A percentile compares a stretch with the other conserved stretches of the same genome.
phyloP scores from a whole-genome alignment of 371 early-diverging fungal genomes.

The Haplosporangium sp. region DNA sequence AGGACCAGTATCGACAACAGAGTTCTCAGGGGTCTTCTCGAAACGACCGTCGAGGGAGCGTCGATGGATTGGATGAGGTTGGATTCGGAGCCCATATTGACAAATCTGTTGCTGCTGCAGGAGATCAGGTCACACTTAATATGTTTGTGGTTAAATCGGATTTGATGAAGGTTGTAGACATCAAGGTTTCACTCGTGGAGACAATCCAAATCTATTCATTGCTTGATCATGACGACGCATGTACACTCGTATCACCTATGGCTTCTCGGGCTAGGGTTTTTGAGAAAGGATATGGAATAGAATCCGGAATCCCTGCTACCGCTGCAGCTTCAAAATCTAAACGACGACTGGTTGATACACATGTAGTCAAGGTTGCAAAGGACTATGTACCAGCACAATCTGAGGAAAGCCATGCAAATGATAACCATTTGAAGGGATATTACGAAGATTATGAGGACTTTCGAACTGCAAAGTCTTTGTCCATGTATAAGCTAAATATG shows the following conservation, averaged over 20 bases:
- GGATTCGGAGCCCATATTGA: conserved; percentile 54
- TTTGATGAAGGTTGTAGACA: conserved; percentile 47
- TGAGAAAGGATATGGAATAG: not conserved
- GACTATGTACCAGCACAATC: conserved; percentile 46
- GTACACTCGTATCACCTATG: not conserved
- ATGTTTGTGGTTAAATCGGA: conserved; percentile 55
- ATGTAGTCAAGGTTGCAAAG: conserved; percentile 51
- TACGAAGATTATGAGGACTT: conserved; percentile 51
- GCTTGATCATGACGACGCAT: conserved; percentile 8
- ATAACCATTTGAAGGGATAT: conserved; percentile 51
- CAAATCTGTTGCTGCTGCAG: conserved; percentile 51
- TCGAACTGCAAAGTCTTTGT: conserved; percentile 40
- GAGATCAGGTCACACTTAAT: conserved; percentile 39
- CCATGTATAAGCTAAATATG: conserved; percentile 48
- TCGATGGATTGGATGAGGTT: conserved; percentile 43
- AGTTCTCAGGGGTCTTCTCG: not conserved
- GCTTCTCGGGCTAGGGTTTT: conserved; percentile 1
- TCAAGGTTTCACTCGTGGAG: conserved; percentile 54
- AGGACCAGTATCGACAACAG: conserved; percentile 20
- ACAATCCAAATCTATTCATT: conserved; percentile 39
- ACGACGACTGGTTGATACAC: conserved; percentile 29
- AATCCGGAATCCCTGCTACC: not conserved
- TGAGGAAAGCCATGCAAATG: conserved; percentile 46
- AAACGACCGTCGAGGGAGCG: not conserved
- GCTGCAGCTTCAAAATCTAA: not conserved